Evolutionary conservation across 495 filamentous ascomycete genomes (phyloP), one percentile per base, ranked within the genome.

Genomic region (Recurvomyces mirabilis): DNA sequence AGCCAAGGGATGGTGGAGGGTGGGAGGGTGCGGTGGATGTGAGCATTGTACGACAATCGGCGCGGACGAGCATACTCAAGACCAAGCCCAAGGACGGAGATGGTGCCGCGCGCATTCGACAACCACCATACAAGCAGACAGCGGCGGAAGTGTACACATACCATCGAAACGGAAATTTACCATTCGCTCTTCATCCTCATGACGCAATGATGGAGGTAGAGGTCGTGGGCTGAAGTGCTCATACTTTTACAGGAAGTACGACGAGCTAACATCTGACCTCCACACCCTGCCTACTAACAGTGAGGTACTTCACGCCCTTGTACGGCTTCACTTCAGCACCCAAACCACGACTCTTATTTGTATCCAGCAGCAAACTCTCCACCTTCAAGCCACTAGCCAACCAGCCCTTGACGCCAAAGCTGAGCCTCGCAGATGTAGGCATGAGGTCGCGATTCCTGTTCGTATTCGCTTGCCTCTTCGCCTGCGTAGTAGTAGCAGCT

Each of bases 301-400:
- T 93, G 44, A 96, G 60, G 63, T 99, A 99, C 65, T 96, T 99
- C 35, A 96, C 91, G 11, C 91, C 93, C 67, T 96, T 99, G 62
- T 93, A 99, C 30, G 93, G 91, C 62, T 84, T 88, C 32, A 96
- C 75, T 10, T 81, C 77, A 53, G 93, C 84, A 0, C 86, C 87
- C 10, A 99, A 49, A 2, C 91, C 91, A 22, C 80, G 72, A 63
- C 85, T 93, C 66, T 79, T 87, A 53, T 84, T 78, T n/a, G 73
- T 68, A 56, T 95, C 87, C 35, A 99, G 71, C 25, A 75, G 70
- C 41, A 99, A 72, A 55, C 84, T 87, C 40, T 96, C 91, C 2
- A 99, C 87, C 58, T 77, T 87, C 46, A 99, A 81, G 21, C 91
- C 91, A 57, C 91, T 96, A 5, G 87, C 78, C 49, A 96, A 65